phyloP scores from a whole-genome alignment of 2,329 filamentous ascomycete genomes.

The Penicillium olsonii region DNA sequence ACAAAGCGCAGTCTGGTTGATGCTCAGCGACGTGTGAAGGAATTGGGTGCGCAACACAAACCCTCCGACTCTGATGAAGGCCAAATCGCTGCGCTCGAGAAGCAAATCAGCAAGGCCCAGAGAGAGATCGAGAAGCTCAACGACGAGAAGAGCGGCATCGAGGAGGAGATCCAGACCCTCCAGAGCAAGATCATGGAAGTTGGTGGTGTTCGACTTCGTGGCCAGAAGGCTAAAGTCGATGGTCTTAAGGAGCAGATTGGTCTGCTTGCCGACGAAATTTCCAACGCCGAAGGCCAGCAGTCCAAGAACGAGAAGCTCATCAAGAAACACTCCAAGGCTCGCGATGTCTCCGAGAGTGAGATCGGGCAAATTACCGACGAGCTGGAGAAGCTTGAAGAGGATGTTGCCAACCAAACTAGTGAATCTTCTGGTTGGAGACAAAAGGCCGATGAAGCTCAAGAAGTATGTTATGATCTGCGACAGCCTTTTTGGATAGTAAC shows the following conservation, averaged over 20 bases:
- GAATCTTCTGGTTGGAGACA: constrained; percentile 72
- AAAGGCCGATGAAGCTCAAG: constrained; percentile 79
- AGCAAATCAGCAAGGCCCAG: constrained; percentile 69
- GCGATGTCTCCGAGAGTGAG: constrained; percentile 76
- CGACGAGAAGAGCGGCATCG: constrained; percentile 82
- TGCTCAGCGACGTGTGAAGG: constrained; percentile 79
- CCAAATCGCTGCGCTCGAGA: constrained; percentile 71
- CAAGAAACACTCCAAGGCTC: constrained; percentile 80
- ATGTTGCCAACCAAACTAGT: constrained; percentile 74
- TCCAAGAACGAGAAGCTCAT: constrained; percentile 94
- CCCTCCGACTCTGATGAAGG: constrained; percentile 78
- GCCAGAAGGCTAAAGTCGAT: constrained; percentile 89
- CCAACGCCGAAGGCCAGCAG: constrained; percentile 80
- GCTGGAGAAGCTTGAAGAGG: constrained; percentile 73
- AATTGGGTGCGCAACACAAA: constrained; percentile 78
- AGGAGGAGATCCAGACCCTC: constrained; percentile 87
- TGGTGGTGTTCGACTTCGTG: constrained; percentile 86
- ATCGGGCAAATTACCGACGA: constrained; percentile 71
- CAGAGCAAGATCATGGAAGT: constrained; percentile 99
- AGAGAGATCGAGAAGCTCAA: constrained; percentile 78
- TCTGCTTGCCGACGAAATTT: constrained; percentile 76
- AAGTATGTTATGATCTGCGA: constrained; percentile 39
- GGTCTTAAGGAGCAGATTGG: constrained; percentile 82
- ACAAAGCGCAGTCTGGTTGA: constrained; percentile 81
- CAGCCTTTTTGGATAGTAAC: constrained; percentile 11